Evolutionary conservation across 2,329 filamentous ascomycete species (phyloP).

Genomic region (Polytolypa hystricis): DNA sequence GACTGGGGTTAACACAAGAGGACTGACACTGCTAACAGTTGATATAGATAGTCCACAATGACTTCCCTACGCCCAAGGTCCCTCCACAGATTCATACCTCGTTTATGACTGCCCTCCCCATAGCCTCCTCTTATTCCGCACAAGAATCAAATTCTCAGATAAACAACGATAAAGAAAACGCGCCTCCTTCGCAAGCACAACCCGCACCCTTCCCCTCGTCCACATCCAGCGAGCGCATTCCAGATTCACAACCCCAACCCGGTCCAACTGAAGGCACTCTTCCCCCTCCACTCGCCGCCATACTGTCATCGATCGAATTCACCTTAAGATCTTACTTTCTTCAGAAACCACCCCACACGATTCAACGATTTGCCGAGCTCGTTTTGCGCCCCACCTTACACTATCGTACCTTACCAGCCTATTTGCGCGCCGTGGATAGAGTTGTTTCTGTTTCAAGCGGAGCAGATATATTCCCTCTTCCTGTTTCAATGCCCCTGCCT

Average conservation of each 20-base stretch:
- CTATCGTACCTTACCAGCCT: conserved; percentile 72
- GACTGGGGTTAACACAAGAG: no score
- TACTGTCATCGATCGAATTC: conserved; percentile 48
- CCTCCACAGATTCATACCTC: conserved; percentile 33
- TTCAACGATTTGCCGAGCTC: conserved; percentile 85
- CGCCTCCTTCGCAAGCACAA: conserved; percentile 19
- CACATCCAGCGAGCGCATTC: conserved; percentile 30
- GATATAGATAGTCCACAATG: conserved; percentile 58
- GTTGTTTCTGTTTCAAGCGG: conserved; percentile 82
- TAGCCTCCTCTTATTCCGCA: conserved; percentile 14
- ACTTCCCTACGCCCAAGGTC: conserved; percentile 60
- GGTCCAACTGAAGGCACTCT: conserved; percentile 41
- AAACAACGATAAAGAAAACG: conserved; percentile 31
- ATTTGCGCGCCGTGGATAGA: conserved; percentile 81
- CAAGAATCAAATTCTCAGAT: conserved; percentile 19
- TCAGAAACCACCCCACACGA: conserved; percentile 72
- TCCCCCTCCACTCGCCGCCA: conserved; percentile 52
- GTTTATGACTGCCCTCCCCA: conserved; percentile 18
- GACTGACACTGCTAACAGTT: conserved; percentile 3
- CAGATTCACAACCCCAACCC: conserved; percentile 32
- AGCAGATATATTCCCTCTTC: conserved; percentile 71
- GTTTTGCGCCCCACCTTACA: conserved; percentile 63
- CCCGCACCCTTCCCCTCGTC: conserved; percentile 23
- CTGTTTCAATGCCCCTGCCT: conserved; percentile 44
- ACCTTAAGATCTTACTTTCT: conserved; percentile 58